Evolutionary conservation across 495 filamentous ascomycete species (phyloP), one percentile per base, ranked within the genome.

Genomic region (Jackrogersella multiformis): DNA sequence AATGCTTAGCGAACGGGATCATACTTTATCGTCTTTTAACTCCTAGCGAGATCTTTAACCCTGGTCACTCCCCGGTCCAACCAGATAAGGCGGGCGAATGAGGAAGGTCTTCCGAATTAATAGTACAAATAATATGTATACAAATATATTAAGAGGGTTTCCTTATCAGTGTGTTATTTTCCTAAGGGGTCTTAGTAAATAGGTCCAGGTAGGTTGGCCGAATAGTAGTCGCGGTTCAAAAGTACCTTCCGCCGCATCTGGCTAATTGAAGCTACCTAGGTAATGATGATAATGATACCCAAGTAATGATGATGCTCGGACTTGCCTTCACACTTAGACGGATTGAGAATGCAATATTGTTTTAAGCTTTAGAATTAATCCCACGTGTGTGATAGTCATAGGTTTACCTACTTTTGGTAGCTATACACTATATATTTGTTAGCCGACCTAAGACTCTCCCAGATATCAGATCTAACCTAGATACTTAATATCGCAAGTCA

Each of bases 31-130:
- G 48, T 38, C 1, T 1, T 61, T 53, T 18, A 53, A 61, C 45
- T 61, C 53, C 15, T 61, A 42, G 46, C 23, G 24, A 39, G 34
- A 60, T 51, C 56, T 38, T 28, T 21, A 15, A 52, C 53, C 46
- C 36, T 53, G 34, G 24, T 21, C 21, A 58, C 12, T 48, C 32
- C 28, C 42, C 26, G 42, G 21, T 15, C 23, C 8, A 10, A 35
- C 24, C 36, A 54, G 58, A 62, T 62, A 62, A 62, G 58, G 21
- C 34, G 35, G 35, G 46, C 58, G 58, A 62, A 62, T 54, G 26
- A 54, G 48, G 58, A 62, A 62, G 48, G 58, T 62, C 34, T 34
- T 10, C 45, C 26, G 38, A 54, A 30, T 28, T 49, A 24, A n/a
- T 23, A 30, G 45, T n/a, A n/a, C n/a, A 15, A 15, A 15, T 49